Evolutionary conservation across 176 grass and related monocot species (phyloP).

Genomic region (Aegilops speltoides): DNA sequence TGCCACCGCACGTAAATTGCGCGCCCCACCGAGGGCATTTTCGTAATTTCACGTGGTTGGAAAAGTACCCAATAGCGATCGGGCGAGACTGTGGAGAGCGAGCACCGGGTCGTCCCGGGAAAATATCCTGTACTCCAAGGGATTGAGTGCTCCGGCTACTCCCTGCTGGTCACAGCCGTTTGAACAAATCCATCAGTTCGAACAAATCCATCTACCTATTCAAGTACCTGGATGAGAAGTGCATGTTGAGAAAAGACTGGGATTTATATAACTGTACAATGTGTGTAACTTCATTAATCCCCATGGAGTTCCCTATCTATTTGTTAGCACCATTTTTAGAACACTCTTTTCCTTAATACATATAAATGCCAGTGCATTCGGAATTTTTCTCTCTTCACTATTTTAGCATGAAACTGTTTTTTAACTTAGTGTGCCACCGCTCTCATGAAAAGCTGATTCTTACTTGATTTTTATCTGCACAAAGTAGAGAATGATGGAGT

Average conservation of each 20-base stretch:
- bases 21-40: no score
- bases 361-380: not conserved
- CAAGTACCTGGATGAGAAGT: not conserved
- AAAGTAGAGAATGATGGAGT: no score
- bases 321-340: not conserved
- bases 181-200: no score
- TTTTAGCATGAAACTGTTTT: not conserved
- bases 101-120: no score
- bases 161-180: no score
- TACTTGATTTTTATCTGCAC: not conserved
- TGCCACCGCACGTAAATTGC: no score
- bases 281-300: not conserved
- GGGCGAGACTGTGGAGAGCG: no score
- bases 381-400: not conserved
- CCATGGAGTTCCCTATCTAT: not conserved
- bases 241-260: not conserved
- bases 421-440: not conserved
- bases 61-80: no score
- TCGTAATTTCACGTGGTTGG: no score
- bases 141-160: no score
- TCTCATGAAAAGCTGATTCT: not conserved
- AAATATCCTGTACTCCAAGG: no score
- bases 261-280: not conserved
- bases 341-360: not conserved
- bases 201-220: not conserved